Percentiles rank a stretch among this genome's conserved stretches.
Conservation (phyloP, 2,329 filamentous ascomycete genomes). For the Colletotrichum sansevieriae region DNA sequence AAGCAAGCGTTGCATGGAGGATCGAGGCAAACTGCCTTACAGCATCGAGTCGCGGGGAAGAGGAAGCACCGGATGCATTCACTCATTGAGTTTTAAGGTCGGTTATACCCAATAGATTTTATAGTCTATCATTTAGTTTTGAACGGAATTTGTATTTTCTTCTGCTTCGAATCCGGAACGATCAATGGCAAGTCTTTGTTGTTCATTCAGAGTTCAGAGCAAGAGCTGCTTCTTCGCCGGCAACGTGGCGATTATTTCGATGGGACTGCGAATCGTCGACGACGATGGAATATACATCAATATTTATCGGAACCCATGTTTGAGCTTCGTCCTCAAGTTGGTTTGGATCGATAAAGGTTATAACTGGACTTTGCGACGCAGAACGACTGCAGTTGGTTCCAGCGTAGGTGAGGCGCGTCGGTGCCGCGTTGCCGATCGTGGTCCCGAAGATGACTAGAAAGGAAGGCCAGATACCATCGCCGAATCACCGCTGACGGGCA, state of each 20-base stretch:
- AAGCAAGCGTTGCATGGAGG: slow-evolving; percentile 5
- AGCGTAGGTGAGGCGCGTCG: neutral
- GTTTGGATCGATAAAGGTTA: neutral
- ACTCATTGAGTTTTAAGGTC: neutral
- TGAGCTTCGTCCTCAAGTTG: too few relatives aligned
- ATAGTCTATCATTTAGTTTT: neutral
- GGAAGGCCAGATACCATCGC: slow-evolving; percentile 23
- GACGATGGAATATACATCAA: too few relatives aligned
- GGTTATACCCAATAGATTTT: slow-evolving; percentile 9
- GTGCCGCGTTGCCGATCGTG: slow-evolving; percentile 12
- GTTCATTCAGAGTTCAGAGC: too few relatives aligned
- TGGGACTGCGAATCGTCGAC: too few relatives aligned
- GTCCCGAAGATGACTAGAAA: slow-evolving; percentile 6
- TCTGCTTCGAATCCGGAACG: too few relatives aligned
- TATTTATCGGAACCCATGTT: too few relatives aligned
- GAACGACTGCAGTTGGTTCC: neutral
- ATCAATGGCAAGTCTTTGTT: too few relatives aligned
- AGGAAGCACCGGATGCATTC: neutral
- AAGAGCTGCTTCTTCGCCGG: too few relatives aligned
- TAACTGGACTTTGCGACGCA: neutral
- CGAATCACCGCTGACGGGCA: slow-evolving; percentile 13
- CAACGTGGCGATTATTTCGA: too few relatives aligned
- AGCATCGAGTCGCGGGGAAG: neutral
- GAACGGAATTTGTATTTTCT: too few relatives aligned
- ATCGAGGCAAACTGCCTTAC: neutral